phyloP scores from a whole-genome alignment of 1,284 basidiomycete genomes.

The Marasmius fiardii region DNA sequence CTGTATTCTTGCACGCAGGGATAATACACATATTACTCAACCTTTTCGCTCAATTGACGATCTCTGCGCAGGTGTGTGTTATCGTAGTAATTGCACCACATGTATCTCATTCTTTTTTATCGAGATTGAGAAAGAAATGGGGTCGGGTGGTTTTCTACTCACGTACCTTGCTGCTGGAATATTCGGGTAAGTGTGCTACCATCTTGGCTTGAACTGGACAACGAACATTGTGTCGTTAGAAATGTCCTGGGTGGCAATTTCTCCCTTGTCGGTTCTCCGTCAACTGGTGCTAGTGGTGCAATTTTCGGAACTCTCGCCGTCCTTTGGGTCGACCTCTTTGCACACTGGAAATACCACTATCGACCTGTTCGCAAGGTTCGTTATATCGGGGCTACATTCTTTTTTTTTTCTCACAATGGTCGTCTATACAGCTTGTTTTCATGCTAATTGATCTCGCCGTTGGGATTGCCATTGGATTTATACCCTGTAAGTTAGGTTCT shows the following conservation, averaged over 20 bases:
- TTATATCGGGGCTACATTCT: constrained; percentile 4
- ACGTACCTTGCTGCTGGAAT: constrained; percentile 89
- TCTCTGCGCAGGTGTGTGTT: constrained; percentile 68
- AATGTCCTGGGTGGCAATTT: constrained; percentile 92
- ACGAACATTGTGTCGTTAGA: constrained; percentile 30
- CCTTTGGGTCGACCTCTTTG: constrained; percentile 84
- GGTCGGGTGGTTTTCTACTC: constrained; percentile 76
- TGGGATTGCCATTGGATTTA: constrained; percentile 84
- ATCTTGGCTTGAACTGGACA: constrained; percentile 6
- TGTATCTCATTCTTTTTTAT: constrained; percentile 6
- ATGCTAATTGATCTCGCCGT: constrained; percentile 84
- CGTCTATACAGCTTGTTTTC: constrained; percentile 56
- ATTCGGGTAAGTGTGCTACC: constrained; percentile 61
- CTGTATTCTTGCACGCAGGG: constrained; percentile 92
- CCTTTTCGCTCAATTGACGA: constrained; percentile 82
- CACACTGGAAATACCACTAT: constrained; percentile 90
- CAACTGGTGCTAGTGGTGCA: constrained; percentile 91
- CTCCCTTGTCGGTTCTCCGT: constrained; percentile 84
- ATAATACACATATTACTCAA: constrained; percentile 87
- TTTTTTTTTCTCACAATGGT: neutral
- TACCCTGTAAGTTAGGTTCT: constrained; percentile 55
- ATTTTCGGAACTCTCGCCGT: constrained; percentile 90
- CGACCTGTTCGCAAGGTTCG: constrained; percentile 72
- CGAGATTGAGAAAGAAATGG: constrained; percentile 85
- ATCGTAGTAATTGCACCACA: constrained; percentile 3